These are phyloP conservation scores for Corchorus capsularis DNA, from an alignment of 345 rosid species.

Conservation along the genomic window DNA sequence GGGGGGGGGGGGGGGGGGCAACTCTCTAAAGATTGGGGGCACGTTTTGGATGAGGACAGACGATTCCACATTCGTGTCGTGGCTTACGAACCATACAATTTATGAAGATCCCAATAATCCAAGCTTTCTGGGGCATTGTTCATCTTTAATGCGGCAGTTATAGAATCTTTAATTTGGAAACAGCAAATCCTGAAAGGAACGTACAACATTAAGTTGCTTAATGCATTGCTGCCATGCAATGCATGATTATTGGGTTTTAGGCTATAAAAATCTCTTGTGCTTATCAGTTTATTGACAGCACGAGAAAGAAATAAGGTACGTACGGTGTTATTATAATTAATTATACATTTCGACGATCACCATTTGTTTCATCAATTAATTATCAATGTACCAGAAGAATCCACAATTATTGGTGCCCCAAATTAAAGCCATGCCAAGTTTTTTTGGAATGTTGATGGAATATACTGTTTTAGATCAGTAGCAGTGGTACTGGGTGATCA, in stretches of 20 bases:
- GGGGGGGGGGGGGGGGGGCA: too few species aligned
- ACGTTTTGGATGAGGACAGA: too few species aligned
- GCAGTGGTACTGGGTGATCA: too few species aligned
- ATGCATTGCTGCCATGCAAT: not conserved
- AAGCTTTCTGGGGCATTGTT: too few species aligned
- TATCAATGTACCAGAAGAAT: not conserved
- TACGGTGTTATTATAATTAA: too few species aligned
- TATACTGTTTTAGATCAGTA: too few species aligned
- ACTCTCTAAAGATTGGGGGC: too few species aligned
- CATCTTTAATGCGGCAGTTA: not conserved
- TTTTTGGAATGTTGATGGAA: too few species aligned
- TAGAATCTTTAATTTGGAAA: not conserved
- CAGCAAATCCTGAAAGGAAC: not conserved
- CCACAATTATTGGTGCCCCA: not conserved
- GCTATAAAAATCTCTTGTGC: not conserved
- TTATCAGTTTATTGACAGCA: not conserved
- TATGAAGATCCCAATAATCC: too few species aligned
- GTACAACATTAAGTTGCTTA: not conserved
- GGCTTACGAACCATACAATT: too few species aligned
- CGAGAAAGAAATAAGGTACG: not conserved
- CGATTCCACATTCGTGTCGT: too few species aligned
- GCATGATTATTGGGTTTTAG: not conserved
- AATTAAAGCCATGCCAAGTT: too few species aligned
- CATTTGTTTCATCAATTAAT: not conserved
- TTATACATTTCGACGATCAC: not conserved